phyloP scores from a whole-genome alignment of 352 stramenopile genomes.

The Pythium sp. region DNA sequence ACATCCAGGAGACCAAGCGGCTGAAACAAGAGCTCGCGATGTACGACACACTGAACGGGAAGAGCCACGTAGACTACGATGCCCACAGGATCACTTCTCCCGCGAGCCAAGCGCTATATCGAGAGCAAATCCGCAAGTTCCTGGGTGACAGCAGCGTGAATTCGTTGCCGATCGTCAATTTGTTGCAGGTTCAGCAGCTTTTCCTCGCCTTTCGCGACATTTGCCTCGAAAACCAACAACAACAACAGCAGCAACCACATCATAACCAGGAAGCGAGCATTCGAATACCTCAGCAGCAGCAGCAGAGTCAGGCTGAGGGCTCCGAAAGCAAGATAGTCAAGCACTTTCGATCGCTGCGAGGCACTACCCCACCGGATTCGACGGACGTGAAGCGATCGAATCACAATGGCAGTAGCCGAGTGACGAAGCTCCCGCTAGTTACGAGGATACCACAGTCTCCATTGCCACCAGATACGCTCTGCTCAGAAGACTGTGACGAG shows the following conservation, averaged over 20 bases:
- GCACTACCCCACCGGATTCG: slow-evolving; percentile 15
- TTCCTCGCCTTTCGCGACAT: slow-evolving; percentile 44
- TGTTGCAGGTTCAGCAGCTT: slow-evolving; percentile 45
- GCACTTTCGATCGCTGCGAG: slow-evolving; percentile 46
- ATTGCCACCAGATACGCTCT: neutral
- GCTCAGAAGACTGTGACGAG: neutral
- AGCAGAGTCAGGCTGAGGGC: slow-evolving; percentile 7
- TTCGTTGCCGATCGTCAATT: slow-evolving; percentile 34
- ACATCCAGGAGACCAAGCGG: slow-evolving; percentile 43
- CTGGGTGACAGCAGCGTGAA: slow-evolving; percentile 28
- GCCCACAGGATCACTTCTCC: slow-evolving; percentile 18
- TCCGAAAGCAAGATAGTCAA: slow-evolving; percentile 45
- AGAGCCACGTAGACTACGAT: slow-evolving; percentile 33
- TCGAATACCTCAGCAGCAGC: slow-evolving; percentile 7
- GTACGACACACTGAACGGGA: slow-evolving; percentile 58
- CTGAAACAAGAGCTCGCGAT: slow-evolving; percentile 59
- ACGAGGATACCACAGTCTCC: neutral
- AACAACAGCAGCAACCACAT: too few relatives aligned
- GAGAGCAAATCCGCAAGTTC: slow-evolving; percentile 30
- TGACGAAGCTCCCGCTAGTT: neutral
- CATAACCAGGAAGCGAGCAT: neutral
- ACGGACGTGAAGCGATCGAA: neutral
- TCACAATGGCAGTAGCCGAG: neutral
- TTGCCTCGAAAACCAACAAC: slow-evolving; percentile 27
- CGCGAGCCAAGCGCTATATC: slow-evolving; percentile 16